These are phyloP conservation scores for Apiospora koreana DNA, from an alignment of 2,329 filamentous ascomycete genomes.

Conservation along the genomic window DNA sequence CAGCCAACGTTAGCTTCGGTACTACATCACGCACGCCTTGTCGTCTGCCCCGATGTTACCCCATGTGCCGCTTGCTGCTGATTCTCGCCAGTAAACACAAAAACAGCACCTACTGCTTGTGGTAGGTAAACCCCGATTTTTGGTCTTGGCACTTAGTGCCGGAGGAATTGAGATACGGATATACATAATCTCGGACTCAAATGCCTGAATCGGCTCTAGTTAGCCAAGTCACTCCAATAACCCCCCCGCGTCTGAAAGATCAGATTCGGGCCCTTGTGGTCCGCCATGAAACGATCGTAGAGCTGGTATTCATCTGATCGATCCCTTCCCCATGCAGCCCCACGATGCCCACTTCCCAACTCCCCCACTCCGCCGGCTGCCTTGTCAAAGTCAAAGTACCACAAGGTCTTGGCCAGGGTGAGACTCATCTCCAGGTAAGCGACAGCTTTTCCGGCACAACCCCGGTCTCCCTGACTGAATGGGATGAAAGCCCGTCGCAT, in stretches of 20 bases:
- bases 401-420: not conserved
- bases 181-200: too few species aligned
- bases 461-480: conserved; percentile 39
- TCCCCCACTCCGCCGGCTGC: not conserved
- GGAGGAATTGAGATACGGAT: too few species aligned
- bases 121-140: too few species aligned
- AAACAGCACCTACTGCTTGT: too few species aligned
- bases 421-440: conserved; percentile 14
- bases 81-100: too few species aligned
- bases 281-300: not conserved
- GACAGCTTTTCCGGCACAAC: conserved; percentile 39
- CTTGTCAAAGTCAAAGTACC: not conserved
- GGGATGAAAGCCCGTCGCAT: conserved; percentile 36
- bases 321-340: not conserved
- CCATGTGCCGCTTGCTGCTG: too few species aligned
- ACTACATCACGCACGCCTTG: too few species aligned
- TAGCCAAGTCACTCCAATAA: not conserved
- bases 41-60: too few species aligned
- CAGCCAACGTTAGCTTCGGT: too few species aligned
- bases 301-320: not conserved
- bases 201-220: too few species aligned
- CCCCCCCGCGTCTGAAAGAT: not conserved
- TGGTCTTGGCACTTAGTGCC: too few species aligned
- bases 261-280: not conserved
- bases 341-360: not conserved